Percentiles rank a stretch among this genome's conserved stretches.
Conservation (phyloP, 176 grass and related monocot species). For the Cenchrus fungigraminus region DNA sequence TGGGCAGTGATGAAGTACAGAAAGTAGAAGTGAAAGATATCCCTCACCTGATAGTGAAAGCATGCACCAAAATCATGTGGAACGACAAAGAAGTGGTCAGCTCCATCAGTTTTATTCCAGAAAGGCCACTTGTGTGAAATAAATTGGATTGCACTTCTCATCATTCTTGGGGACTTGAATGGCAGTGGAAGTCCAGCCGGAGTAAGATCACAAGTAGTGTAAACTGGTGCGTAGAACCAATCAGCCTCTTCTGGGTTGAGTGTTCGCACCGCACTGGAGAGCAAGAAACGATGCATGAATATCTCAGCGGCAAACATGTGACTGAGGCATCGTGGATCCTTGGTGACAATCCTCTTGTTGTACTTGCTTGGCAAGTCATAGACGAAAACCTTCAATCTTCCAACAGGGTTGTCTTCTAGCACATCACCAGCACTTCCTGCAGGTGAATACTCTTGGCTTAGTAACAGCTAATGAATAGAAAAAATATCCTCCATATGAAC, state of each 20-base stretch:
- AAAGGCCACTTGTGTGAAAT: constrained; percentile 81
- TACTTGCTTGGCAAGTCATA: constrained; percentile 86
- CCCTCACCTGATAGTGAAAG: constrained; percentile 89
- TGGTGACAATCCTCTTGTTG: constrained; percentile 74
- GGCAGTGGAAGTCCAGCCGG: constrained; percentile 82
- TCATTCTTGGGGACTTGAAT: constrained; percentile 87
- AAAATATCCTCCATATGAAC: constrained; percentile 6
- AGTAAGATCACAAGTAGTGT: constrained; percentile 89
- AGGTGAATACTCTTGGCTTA: constrained; percentile 32
- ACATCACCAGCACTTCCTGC: constrained; percentile 90
- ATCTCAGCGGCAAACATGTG: constrained; percentile 94
- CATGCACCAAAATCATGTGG: constrained; percentile 89
- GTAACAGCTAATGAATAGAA: constrained; percentile 11
- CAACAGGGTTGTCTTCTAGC: constrained; percentile 82
- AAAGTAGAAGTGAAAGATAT: background rate
- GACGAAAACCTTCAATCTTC: constrained; percentile 74
- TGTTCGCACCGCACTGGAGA: constrained; percentile 77
- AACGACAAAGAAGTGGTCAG: constrained; percentile 82
- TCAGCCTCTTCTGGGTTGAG: constrained; percentile 81
- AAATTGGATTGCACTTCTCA: constrained; percentile 86
- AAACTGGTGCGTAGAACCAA: constrained; percentile 84
- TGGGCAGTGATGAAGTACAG: background rate
- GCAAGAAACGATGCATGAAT: constrained; percentile 81
- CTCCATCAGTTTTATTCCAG: constrained; percentile 91
- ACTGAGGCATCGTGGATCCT: constrained; percentile 74